A percentile compares a stretch with the other conserved stretches of the same genome.
Conservation (phyloP, 306 rosid species). For the Quillaja saponaria region DNA sequence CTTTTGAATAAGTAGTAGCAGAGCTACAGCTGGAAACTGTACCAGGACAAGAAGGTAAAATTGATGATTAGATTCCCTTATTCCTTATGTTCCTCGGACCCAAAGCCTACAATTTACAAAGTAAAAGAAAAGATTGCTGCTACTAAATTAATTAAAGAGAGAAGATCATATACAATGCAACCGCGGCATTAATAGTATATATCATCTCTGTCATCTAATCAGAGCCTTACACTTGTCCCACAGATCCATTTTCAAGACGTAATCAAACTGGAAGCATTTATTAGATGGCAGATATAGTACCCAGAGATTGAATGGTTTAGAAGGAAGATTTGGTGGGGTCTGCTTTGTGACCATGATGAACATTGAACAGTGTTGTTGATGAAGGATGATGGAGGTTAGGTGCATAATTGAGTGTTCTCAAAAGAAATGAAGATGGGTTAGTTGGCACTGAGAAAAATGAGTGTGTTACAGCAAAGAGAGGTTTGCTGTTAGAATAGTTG, state of each 20-base stretch:
- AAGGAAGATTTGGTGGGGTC: conserved; percentile 45
- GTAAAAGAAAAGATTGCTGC: conserved; percentile 35
- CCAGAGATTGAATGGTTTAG: conserved; percentile 12
- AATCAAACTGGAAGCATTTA: not conserved
- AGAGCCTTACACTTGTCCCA: conserved; percentile 38
- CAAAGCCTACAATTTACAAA: conserved; percentile 32
- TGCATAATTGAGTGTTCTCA: conserved; percentile 49
- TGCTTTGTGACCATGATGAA: conserved; percentile 23
- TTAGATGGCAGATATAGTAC: not conserved
- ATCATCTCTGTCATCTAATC: conserved; percentile 21
- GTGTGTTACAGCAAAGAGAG: conserved; percentile 80
- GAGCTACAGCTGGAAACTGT: conserved; percentile 81
- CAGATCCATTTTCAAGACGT: not conserved
- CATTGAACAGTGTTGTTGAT: conserved; percentile 43
- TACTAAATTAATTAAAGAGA: conserved; percentile 17
- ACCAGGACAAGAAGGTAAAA: conserved; percentile 87
- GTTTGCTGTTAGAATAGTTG: conserved; percentile 72
- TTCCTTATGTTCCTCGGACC: conserved; percentile 70
- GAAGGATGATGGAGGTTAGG: conserved; percentile 65
- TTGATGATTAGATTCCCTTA: conserved; percentile 96
- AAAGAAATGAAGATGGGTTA: conserved; percentile 51
- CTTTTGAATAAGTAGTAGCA: conserved; percentile 25
- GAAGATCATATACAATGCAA: conserved; percentile 23
- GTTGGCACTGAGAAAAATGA: conserved; percentile 78
- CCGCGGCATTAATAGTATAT: conserved; percentile 21